Evolutionary conservation across 495 filamentous ascomycete species (phyloP).

Genomic region (Hypoxylon intermedium): DNA sequence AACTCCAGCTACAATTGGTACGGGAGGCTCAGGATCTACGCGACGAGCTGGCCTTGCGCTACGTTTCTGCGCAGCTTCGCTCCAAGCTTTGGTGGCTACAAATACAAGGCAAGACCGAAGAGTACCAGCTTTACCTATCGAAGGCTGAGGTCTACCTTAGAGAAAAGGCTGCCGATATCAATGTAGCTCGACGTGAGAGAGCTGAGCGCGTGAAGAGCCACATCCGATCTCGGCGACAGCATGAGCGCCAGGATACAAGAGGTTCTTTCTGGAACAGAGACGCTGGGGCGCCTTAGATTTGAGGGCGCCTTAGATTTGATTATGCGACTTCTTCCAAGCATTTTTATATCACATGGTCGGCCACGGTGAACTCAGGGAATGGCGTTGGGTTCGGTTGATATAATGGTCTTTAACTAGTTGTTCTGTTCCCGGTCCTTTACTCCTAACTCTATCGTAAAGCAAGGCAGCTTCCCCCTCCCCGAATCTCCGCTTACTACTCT

Average conservation of each 20-base stretch:
- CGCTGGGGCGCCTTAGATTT: constrained; percentile 17
- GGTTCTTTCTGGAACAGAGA: constrained; percentile 36
- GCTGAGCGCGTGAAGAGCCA: constrained; percentile 33
- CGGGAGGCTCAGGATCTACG: constrained; percentile 40
- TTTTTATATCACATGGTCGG: constrained; percentile 38
- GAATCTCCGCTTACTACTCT: constrained; percentile 17
- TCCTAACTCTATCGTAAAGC: constrained; percentile 8
- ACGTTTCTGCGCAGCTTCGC: constrained; percentile 52
- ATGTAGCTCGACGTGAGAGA: constrained; percentile 31
- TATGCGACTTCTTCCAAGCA: constrained; percentile 16
- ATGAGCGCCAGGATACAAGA: constrained; percentile 26
- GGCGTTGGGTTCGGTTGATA: constrained; percentile 39
- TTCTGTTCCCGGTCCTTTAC: constrained; percentile 8
- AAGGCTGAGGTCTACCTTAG: constrained; percentile 48
- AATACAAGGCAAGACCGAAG: constrained; percentile 49
- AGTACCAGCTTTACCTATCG: constrained; percentile 49
- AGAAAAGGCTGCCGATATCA: constrained; percentile 37
- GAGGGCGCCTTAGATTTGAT: constrained; percentile 14
- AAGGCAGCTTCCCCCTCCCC: constrained; percentile 2
- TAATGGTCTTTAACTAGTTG: constrained; percentile 25
- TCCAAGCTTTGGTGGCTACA: constrained; percentile 59
- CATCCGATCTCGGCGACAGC: constrained; percentile 32
- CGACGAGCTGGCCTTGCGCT: constrained; percentile 40
- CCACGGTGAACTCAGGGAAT: constrained; percentile 28
- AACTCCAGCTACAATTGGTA: constrained; percentile 31